Base-by-base conservation (phyloP, 2,329 filamentous ascomycete species). In the Phyllosticta capitalensis region DNA sequence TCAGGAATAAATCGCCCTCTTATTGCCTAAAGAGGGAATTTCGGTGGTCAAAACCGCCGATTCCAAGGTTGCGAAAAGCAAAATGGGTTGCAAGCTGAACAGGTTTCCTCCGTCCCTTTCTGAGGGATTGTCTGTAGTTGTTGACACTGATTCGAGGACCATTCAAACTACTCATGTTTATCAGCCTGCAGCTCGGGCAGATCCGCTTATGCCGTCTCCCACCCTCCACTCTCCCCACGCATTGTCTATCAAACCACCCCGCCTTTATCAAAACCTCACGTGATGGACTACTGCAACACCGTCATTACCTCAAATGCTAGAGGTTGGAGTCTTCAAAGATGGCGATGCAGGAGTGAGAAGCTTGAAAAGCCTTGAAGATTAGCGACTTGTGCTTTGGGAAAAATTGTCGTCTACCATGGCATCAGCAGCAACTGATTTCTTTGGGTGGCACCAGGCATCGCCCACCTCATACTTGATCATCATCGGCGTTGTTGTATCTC, bases 401-500 rank as follows among this genome's bases (percentile, higher is more conserved):
- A 6, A n/a, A 12, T 7, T n/a, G 14, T 9, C 30, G 3, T 38
- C n/a, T 4, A n/a, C 17, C 38, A 45, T 45, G 38, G 38, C 30
- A 10, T 14, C 12, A 10, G 6, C 30, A 12, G 9, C 30, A 3
- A 38, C 10, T 38, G 30, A 3, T 38, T 38, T 38, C 3, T 38
- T 14, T 1, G 30, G 30, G 30, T 10, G 10, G 30, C 30, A 12
- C 14, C 30, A 12, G 12, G 14, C n/a, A 7, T 59, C 24, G 51
- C 56, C 56, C 38, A 59, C 56, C 33, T 49, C n/a, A 26, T 22
- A n/a, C 52, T 54, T 48, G 28, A 33, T 50, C 22, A 6, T 54
- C 17, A 51, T 19, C 22, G 22, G 10, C 9, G 38, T 54, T n/a
- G 22, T 54, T 50, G 52, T 51, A 3, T 4, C 24, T 26, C 9